Evolutionary conservation across 1,284 basidiomycete species (phyloP), one percentile per base, ranked within the genome.

Genomic region (Veloboletus limbatus): DNA sequence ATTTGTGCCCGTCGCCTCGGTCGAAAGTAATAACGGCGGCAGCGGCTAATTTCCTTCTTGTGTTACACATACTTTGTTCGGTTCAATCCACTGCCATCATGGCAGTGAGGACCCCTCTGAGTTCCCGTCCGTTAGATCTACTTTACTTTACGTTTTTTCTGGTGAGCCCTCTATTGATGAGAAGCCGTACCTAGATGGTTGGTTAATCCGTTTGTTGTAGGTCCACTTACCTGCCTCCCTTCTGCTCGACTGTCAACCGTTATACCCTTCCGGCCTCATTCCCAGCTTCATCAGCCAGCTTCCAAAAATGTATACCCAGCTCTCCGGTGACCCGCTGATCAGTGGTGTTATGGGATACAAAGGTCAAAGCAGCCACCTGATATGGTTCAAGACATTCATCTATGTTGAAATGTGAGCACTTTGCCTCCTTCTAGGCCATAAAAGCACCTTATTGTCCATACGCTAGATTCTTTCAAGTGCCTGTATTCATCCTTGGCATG

Each of bases 401-500:
- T 63, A 69, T 20, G 67, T 88, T 4, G 86, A 90, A 67, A 65
- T 65, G 77, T 79, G 54, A 37, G 74, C 53, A 10, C 14, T 17
- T 5, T 14, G 17, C 14, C 6, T 36, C 17, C 13, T 39, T 35
- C 25, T 47, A 67, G 18, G 51, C 40, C 8, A 17, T n/a, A n/a
- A 16, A 11, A 18, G 48, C 65, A 28, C 58, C 66, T 47, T 50
- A 50, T 18, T 34, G 14, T 22, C n/a, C 36, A 18, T 37, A 11
- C 21, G 11, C 7, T 43, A 87, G 82, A 1, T 52, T 82, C 35
- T 88, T 92, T 64, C 90, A 92, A 62, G 63, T 92, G 0, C 89
- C 90, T 0, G 75, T 84, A 1, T 92, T 92, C 59, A 57, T 88
- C 25, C 48, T 91, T 10, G 87, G 87, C 11, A 72, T 82, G 31